Conservation (phyloP, 2,329 filamentous ascomycete species). For the Colletotrichum limetticola region DNA sequence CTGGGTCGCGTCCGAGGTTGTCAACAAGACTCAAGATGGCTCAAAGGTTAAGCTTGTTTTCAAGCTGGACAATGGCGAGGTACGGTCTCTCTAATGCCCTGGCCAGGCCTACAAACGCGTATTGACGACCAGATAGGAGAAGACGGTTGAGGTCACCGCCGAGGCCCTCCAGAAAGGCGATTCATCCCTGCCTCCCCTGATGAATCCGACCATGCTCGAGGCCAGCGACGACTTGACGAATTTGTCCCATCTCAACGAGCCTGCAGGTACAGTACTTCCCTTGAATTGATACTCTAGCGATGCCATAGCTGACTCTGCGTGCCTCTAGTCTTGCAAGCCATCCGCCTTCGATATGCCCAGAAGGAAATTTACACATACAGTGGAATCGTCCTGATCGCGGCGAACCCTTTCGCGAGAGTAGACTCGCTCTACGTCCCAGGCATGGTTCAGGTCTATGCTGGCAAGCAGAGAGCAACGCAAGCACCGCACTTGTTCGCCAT, state of each 20-base stretch:
- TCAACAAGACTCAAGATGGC: constrained; percentile 84
- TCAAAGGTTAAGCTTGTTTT: constrained; percentile 91
- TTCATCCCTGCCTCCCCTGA: constrained; percentile 85
- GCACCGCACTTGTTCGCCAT: constrained; percentile 98
- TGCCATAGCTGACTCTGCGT: constrained; percentile 22
- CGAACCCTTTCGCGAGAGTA: constrained; percentile 96
- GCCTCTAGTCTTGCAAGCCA: constrained; percentile 87
- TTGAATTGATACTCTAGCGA: not conserved
- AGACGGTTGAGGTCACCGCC: constrained; percentile 80
- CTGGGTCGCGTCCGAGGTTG: constrained; percentile 96
- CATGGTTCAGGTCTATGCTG: constrained; percentile 99
- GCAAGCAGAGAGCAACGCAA: constrained; percentile 95
- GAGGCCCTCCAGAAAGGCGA: constrained; percentile 82
- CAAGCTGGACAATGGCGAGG: constrained; percentile 92
- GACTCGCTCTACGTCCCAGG: constrained; percentile 98
- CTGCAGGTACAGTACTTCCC: constrained; percentile 74
- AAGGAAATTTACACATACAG: constrained; percentile 99
- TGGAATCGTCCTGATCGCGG: constrained; percentile 97
- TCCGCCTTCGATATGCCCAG: constrained; percentile 94
- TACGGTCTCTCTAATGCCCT: constrained; percentile 49
- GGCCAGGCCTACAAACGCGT: constrained; percentile 6
- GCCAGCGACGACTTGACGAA: constrained; percentile 98
- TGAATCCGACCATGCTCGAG: constrained; percentile 98
- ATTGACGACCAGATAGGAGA: constrained; percentile 66
- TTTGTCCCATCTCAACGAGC: constrained; percentile 96